Percentiles rank a stretch among this genome's conserved stretches.
These are phyloP conservation scores for Saturnispora quitensis DNA, from an alignment of 805 yeast genomes.

Conservation along the genomic window DNA sequence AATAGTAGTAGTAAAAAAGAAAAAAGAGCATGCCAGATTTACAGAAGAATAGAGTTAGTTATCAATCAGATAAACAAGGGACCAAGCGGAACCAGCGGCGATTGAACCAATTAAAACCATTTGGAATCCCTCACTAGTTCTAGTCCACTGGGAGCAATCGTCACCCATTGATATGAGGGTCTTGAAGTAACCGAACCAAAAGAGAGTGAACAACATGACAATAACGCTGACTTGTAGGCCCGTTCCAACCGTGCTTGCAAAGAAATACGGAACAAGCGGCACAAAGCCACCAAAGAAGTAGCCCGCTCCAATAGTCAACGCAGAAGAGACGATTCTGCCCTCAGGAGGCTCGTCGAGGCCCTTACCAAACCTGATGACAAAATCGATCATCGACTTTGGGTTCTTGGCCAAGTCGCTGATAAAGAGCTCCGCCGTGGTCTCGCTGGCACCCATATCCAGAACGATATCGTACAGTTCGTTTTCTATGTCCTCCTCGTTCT, in stretches of 20 bases:
- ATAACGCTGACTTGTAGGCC: conserved; percentile 70
- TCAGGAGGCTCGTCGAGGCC: conserved; percentile 96
- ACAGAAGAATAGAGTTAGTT: not conserved
- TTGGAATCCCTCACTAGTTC: conserved; percentile 72
- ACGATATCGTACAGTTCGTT: conserved; percentile 77
- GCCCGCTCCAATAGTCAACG: conserved; percentile 80
- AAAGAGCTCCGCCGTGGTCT: conserved; percentile 64
- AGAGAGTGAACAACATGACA: conserved; percentile 79
- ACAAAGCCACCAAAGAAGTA: conserved; percentile 90
- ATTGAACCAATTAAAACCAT: conserved; percentile 95
- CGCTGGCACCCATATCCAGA: conserved; percentile 62
- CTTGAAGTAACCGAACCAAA: conserved; percentile 79
- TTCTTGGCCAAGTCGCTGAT: conserved; percentile 68
- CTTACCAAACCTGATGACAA: conserved; percentile 77
- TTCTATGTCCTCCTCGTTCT: conserved; percentile 54
- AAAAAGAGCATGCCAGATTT: not conserved
- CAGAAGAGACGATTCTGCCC: conserved; percentile 80
- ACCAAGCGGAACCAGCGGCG: conserved; percentile 97
- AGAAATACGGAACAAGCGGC: conserved; percentile 87
- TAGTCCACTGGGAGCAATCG: conserved; percentile 51
- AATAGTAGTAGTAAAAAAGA: not conserved
- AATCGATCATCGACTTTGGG: conserved; percentile 75
- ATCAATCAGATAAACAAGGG: conserved; percentile 61
- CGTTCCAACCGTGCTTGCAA: conserved; percentile 60
- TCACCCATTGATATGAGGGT: conserved; percentile 79